These are phyloP conservation scores for Trichoderma parareesei DNA, from an alignment of 495 filamentous ascomycete species.

Conservation along the genomic window DNA sequence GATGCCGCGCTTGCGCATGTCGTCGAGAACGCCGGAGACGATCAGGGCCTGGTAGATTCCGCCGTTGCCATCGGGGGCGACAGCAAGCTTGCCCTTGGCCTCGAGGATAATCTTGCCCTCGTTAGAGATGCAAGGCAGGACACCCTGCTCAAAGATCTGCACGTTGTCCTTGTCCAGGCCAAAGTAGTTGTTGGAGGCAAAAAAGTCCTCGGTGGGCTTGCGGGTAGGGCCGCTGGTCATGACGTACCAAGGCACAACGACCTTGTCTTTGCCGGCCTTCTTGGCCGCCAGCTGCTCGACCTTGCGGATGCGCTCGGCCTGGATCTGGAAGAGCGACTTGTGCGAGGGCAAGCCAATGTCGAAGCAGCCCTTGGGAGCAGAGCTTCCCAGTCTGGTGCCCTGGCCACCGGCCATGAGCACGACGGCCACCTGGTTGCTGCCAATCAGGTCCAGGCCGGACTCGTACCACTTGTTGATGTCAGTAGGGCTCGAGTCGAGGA, in stretches of 20 bases:
- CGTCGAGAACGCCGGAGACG: constrained; percentile 69
- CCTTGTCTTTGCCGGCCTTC: constrained; percentile 53
- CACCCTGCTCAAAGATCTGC: constrained; percentile 91
- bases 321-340: constrained; percentile 95
- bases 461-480: constrained; percentile 82
- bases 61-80: constrained; percentile 97
- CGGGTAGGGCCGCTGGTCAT: constrained; percentile 99
- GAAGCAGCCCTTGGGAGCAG: constrained; percentile 92
- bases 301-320: constrained; percentile 85
- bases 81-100: constrained; percentile 83
- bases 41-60: constrained; percentile 93
- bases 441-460: constrained; percentile 74
- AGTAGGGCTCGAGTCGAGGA: constrained; percentile 76
- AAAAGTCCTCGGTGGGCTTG: constrained; percentile 85
- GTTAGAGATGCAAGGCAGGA: constrained; percentile 93
- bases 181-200: constrained; percentile 82
- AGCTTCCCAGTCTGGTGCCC: constrained; percentile 89
- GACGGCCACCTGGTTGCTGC: constrained; percentile 84
- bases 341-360: constrained; percentile 86
- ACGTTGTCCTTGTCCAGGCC: constrained; percentile 80
- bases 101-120: constrained; percentile 96
- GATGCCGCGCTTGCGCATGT: constrained; percentile 84
- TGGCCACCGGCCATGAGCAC: constrained; percentile 97
- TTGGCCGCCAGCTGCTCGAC: constrained; percentile 76
- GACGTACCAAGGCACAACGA: constrained; percentile 93